Evolutionary conservation across 345 rosid species (phyloP), one percentile per base, ranked within the genome.

Genomic region (Hypericum perforatum): DNA sequence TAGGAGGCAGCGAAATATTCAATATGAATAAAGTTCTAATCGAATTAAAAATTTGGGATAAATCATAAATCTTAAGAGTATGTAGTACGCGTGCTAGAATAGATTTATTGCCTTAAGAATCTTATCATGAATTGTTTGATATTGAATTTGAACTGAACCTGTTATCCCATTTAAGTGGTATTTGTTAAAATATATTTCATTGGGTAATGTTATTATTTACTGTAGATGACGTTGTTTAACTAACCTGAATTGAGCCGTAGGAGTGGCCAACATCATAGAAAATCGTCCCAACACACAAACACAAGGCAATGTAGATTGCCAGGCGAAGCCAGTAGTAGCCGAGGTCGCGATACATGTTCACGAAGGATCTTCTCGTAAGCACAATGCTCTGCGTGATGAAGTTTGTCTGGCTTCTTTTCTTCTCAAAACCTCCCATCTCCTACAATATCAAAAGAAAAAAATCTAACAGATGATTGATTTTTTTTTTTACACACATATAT

Each of bases 271-370:
- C 46, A 16, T 71, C 70, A 38, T 43, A 11, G 49, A 54, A 77
- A 40, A 71, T 71, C 0, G 76, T 82, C 11, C 82, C 89, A 5
- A 77, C 66, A 11, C 85, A 77, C 7, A 82, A 52, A 41, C 79
- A 62, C 41, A 77, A 48, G 0, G 78, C 79, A 14, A 79, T 45
- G 13, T 82, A 75, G 59, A 77, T 65, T 8, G 63, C 81, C 40
- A 79, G 69, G 43, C 82, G 80, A 58, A 79, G 76, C 89, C 83
- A 79, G 39, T 79, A 82, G 49, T 79, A 82, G 15, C 83, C 85
- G 52, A 79, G 53, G 45, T 79, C 83, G 0, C 89, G 81, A 9
- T 69, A 75, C 85, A 82, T 82, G 72, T 82, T 77, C 43, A 75
- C 63, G 0, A 66, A 77, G 0, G 86, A 82, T 66, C 86, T 68